Base-by-base conservation (phyloP, 148 eudicot genomes). In the Cornus suecica region DNA sequence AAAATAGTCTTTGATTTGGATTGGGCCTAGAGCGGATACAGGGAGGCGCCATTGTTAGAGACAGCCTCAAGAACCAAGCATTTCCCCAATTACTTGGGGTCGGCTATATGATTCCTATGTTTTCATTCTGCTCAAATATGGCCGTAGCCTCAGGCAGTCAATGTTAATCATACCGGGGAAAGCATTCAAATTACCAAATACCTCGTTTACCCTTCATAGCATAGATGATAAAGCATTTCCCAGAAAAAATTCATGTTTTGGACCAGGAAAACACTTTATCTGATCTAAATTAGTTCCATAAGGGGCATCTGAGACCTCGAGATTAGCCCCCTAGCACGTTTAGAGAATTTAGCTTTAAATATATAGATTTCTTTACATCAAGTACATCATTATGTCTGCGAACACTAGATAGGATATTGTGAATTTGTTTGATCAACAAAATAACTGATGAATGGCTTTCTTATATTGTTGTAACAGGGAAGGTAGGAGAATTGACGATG, bases 401-500 rank as follows among this genome's bases (percentile, higher is more conserved):
- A 14, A 20, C 22, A 54, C 61, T 54, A 54, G 61, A 54, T 16
- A 16, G 23, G 22, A 15, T 54, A 23, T 4, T 11, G 2, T 54
- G 15, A 3, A 24, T 26, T 56, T 31, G 22, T 64, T 37, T 72
- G 70, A 48, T 65, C 45, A 42, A n/a, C 24, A 29, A 42, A 4
- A 42, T 65, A 42, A 22, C 54, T 18, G 14, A 20, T 71, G 42
- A 9, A 69, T 28, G 58, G 60, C 13, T 37, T 52, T 63, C 18
- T 74, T 0, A 22, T 26, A 37, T 37, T 8, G 23, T 16, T 65
- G 65, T 27, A 56, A 56, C 81, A 91, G 96, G 96, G 28, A 82
- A 83, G 29, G 92, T 89, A 30, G 96, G 96, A 76, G 85, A 87
- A 64, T 68, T 89, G 86, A 87, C 96, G 25, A 79, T 91, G 87